Evolutionary conservation across 768 basidiomycete genomes (phyloP).

Genomic region (Hydnomerulius pinastri): DNA sequence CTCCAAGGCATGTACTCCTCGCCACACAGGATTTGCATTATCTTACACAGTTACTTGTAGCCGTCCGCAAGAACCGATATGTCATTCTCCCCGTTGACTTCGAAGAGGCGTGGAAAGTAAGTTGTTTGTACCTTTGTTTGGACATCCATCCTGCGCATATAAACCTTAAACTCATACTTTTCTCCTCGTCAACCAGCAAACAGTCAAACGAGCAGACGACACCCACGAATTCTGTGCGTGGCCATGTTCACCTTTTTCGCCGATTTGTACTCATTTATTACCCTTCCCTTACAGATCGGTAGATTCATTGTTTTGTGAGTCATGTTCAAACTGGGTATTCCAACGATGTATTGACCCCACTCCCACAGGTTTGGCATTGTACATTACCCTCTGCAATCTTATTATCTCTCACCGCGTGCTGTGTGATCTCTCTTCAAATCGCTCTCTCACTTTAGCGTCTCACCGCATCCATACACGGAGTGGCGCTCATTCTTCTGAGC

Average conservation of each 20-base stretch:
- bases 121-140: conserved; percentile 62
- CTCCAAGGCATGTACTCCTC: conserved; percentile 68
- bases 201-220: conserved; percentile 94
- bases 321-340: conserved; percentile 25
- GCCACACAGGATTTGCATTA: conserved; percentile 1
- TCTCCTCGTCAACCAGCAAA: conserved; percentile 66
- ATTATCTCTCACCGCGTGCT: conserved; percentile 12
- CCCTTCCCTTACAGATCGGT: conserved; percentile 39
- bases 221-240: conserved; percentile 94
- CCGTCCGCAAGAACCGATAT: conserved; percentile 98
- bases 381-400: conserved; percentile 36
- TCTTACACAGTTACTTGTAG: conserved; percentile 39
- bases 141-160: conserved; percentile 23
- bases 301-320: conserved; percentile 38
- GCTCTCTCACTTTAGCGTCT: conserved; percentile 90
- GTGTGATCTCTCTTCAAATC: conserved; percentile 12
- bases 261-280: conserved; percentile 7
- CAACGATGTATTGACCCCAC: conserved; percentile 13
- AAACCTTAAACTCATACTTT: conserved; percentile 34
- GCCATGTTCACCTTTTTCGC: neutral
- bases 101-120: conserved; percentile 98
- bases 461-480: conserved; percentile 59
- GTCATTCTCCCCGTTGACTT: conserved; percentile 96
- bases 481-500: conserved; percentile 87
- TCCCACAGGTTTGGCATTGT: conserved; percentile 33